Evolutionary conservation across 2,329 filamentous ascomycete genomes (phyloP), one percentile per base, ranked within the genome.

Genomic region (Aspergillus hiratsukae): DNA sequence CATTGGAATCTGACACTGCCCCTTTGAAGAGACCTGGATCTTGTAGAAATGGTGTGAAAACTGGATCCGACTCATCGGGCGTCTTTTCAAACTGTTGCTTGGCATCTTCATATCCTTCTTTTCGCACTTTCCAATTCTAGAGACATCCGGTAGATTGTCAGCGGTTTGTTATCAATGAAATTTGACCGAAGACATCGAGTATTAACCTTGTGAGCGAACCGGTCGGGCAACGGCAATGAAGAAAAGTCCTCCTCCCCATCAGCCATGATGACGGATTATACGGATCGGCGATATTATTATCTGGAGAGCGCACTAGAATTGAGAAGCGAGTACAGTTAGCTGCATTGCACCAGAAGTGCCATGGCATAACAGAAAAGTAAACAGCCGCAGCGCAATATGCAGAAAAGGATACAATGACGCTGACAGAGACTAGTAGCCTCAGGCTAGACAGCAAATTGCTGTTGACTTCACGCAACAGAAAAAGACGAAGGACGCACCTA

Each of bases 111-210:
- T 97, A 99, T 53, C 87, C 94, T 70, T 86, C 86, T 78, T 99
- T 99, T 69, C 94, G 85, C 45, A 96, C 92, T 82, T 99, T 99
- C 94, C 94, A 99, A 69, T 89, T 85, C 88, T 89, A 66, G 28
- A 31, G 45, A 40, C 17, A 17, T 52, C 53, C 23, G 27, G 31
- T 23, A 50, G 53, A 14, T 41, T 28, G 59, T 63, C 48, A 53
- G 59, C 71, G 62, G 72, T 64, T 53, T 45, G 35, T 11, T n/a
- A 27, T 46, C 31, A 19, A 43, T 43, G 48, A 49, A 11, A 31
- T 23, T 48, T 5, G 19, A 19, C 23, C 46, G 17, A 35, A 9
- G 31, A 31, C 2, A 46, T 46, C 19, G 35, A 49, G 31, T 31
- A 40, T 66, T 62, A 64, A 75, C 72, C 71, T 77, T 77, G 61